A percentile compares a stretch with the other conserved stretches of the same genome.
Conservation (phyloP, 768 basidiomycete genomes). For the Termitomyces titanicus region DNA sequence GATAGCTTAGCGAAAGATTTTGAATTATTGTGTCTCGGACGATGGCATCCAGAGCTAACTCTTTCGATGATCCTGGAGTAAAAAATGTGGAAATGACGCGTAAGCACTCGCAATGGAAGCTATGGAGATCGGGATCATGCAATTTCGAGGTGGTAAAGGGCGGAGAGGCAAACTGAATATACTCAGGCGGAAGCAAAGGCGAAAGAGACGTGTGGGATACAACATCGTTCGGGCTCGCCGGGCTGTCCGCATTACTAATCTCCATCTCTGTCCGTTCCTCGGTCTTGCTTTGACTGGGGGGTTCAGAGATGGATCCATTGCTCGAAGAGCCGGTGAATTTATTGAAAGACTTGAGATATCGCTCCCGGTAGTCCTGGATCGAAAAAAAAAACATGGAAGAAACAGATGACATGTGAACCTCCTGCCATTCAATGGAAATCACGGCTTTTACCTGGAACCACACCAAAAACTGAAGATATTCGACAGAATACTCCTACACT, state of each 20-base stretch:
- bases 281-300: slow-evolving; percentile 5
- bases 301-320: slow-evolving; percentile 18
- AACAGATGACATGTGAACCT: background rate
- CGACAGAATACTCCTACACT: slow-evolving; percentile 25
- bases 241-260: background rate
- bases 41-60: slow-evolving; percentile 22
- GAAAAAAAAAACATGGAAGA: background rate
- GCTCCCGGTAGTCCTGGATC: slow-evolving; percentile 31
- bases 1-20: slow-evolving; percentile 25
- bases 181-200: slow-evolving; percentile 7
- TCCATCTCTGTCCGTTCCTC: background rate
- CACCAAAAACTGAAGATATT: slow-evolving; percentile 32
- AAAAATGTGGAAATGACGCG: slow-evolving; percentile 30
- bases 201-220: slow-evolving; percentile 5
- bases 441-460: slow-evolving; percentile 29
- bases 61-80: slow-evolving; percentile 24
- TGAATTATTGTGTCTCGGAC: slow-evolving; percentile 25
- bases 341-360: slow-evolving; percentile 27
- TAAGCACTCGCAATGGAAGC: slow-evolving; percentile 24
- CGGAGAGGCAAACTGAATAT: slow-evolving; percentile 11
- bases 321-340: slow-evolving; percentile 18
- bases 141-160: slow-evolving; percentile 4
- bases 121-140: background rate
- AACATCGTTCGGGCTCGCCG: slow-evolving; percentile 2
- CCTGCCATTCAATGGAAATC: slow-evolving; percentile 1